These are phyloP conservation scores for Aspergillus kassunensis DNA, from an alignment of 495 filamentous ascomycete genomes.

Conservation along the genomic window DNA sequence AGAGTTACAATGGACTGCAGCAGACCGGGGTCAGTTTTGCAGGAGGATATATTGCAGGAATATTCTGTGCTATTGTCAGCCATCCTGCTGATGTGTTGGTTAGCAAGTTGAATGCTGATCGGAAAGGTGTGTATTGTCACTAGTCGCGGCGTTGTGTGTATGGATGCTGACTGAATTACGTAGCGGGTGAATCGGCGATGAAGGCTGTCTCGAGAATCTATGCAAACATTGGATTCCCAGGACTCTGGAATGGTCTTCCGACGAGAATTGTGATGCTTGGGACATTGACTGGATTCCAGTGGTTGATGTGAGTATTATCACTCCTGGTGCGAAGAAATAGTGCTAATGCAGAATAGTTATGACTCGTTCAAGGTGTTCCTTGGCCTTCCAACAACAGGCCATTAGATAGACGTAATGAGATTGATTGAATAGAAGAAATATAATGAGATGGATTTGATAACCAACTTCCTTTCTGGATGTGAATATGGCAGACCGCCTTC, in stretches of 20 bases:
- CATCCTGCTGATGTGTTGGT: constrained; percentile 72
- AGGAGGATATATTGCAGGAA: constrained; percentile 69
- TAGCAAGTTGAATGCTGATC: constrained; percentile 63
- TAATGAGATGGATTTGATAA: background rate
- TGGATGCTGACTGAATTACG: constrained; percentile 12
- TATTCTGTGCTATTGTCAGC: constrained; percentile 62
- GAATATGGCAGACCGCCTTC: constrained; percentile 17
- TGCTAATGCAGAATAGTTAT: constrained; percentile 40
- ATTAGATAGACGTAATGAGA: constrained; percentile 25
- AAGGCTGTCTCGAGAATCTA: constrained; percentile 64
- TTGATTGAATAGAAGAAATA: background rate
- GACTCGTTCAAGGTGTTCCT: constrained; percentile 74
- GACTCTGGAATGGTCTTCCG: constrained; percentile 66
- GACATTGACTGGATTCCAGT: constrained; percentile 67
- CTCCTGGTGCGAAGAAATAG: background rate
- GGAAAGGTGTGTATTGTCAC: constrained; percentile 45
- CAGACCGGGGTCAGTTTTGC: constrained; percentile 68
- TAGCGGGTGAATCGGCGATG: constrained; percentile 61
- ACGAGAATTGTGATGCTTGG: constrained; percentile 65
- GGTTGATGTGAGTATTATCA: constrained; percentile 53
- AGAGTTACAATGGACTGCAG: constrained; percentile 54
- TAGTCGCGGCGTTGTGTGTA: background rate
- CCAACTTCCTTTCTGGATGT: background rate
- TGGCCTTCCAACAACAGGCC: constrained; percentile 63
- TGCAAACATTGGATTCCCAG: constrained; percentile 65